Base-by-base conservation (phyloP, 192 early-diverging fungal species). In the Coemansia sp. region DNA sequence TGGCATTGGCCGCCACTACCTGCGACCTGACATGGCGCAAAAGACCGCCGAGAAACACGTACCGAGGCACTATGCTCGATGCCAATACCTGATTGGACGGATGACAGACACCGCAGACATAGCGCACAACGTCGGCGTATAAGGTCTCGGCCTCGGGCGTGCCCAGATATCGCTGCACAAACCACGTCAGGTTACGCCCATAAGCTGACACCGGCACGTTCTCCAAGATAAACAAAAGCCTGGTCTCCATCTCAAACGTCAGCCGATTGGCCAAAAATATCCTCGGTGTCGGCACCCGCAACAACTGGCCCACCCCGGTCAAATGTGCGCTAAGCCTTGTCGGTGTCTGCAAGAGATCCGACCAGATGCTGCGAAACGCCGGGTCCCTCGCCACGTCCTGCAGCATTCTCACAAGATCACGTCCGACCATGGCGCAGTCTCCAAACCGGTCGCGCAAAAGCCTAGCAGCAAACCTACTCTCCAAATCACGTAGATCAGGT, bases 1-100 rank as follows among this genome's bases (percentile, higher is more conserved):
- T 92, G 42, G 86, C 87, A 61, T 88, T 87, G 16, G 87, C 74
- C 4, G 88, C 88, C 0, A 83, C 76, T 0, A 87, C 84, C 56
- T 79, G 78, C 40, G 85, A 87, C 68, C 87, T 68, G 16, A 93
- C 81, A 38, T 64, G 67, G 0, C 86, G 69, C 54, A 93, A 42
- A 0, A 93, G 38, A 5, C 78, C 76, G 34, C 87, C 87, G 22
- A 93, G 84, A 25, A 93, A 64, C 2, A 87, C 84, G 61, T 88
- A 93, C 3, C 92, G 85, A 20, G 87, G 89, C 2, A 93, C 89
- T n/a, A 90, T 85, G 25, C 82, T 78, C 7, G 87, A 89, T 7
- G 85, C 86, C 18, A 93, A 71, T 4, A 93, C 79, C 4, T 85
- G 79, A 60, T 93, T 93, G 7, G 85, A 78, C 20, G 92, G 92